phyloP scores from a whole-genome alignment of 345 rosid species.

The Eucalyptus curtisii region DNA sequence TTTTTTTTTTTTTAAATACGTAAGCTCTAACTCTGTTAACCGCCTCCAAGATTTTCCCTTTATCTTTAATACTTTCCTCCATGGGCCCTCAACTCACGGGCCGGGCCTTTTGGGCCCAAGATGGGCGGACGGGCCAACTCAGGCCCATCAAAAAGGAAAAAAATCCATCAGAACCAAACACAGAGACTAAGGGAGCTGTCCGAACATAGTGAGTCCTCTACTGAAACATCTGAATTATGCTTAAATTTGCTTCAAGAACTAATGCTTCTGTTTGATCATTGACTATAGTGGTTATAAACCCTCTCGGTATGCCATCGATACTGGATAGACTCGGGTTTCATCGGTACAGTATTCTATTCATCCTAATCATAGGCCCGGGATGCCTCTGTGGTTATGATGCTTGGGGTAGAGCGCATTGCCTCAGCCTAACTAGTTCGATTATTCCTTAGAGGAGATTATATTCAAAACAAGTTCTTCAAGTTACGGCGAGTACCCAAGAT shows the following conservation, averaged over 20 bases:
- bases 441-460: not conserved
- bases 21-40: no score
- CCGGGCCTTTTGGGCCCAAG: no score
- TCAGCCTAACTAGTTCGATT: not conserved
- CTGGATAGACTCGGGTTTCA: no score
- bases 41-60: no score
- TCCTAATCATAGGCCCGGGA: not conserved
- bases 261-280: not conserved
- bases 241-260: not conserved
- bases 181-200: not conserved
- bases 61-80: no score
- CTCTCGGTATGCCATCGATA: no score
- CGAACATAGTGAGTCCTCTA: not conserved
- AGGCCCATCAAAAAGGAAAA: no score
- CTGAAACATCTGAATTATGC: not conserved
- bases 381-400: not conserved
- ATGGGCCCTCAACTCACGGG: no score
- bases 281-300: no score
- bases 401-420: not conserved
- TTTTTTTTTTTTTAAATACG: no score
- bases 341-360: rapidly evolving
- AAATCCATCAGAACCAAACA: no score
- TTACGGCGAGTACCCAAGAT: not conserved
- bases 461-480: not conserved
- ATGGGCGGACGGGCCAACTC: no score